A percentile compares a stretch with the other conserved stretches of the same genome.
phyloP scores from a whole-genome alignment of 1,139 yeast genomes.

The Zygoascus meyerae region DNA sequence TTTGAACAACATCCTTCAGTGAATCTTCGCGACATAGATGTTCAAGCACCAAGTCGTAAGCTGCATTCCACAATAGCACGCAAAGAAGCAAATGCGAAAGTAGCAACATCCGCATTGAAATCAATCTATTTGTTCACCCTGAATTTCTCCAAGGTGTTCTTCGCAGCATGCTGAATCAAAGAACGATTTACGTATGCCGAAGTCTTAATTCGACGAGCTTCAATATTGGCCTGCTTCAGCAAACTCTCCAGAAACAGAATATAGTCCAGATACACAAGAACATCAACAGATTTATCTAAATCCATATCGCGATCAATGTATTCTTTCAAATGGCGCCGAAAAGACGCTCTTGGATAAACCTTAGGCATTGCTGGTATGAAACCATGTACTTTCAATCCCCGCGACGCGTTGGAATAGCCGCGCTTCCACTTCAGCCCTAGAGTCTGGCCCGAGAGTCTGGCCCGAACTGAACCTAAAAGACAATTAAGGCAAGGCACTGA shows the following conservation, averaged over 20 bases:
- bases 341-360: conserved; percentile 18
- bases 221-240: conserved; percentile 17
- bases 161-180: conserved; percentile 17
- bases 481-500: too few relatives aligned
- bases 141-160: conserved; percentile 17
- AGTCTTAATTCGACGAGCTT: conserved; percentile 14
- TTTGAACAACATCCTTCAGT: too few relatives aligned
- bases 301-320: conserved; percentile 9
- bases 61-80: too few relatives aligned
- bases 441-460: too few relatives aligned
- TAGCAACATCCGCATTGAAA: too few relatives aligned
- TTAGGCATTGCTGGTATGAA: conserved; percentile 15
- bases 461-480: too few relatives aligned
- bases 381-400: neutral
- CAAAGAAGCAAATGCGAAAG: too few relatives aligned
- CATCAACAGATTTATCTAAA: conserved; percentile 16
- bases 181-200: conserved; percentile 12
- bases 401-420: too few relatives aligned
- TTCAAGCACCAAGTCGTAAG: too few relatives aligned
- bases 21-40: too few relatives aligned
- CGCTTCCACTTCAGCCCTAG: too few relatives aligned
- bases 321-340: conserved; percentile 14
- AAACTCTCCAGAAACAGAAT: conserved; percentile 22
- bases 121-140: conserved; percentile 14
- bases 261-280: conserved; percentile 23